Conservation (phyloP, 495 filamentous ascomycete species). For the Podospora didyma region DNA sequence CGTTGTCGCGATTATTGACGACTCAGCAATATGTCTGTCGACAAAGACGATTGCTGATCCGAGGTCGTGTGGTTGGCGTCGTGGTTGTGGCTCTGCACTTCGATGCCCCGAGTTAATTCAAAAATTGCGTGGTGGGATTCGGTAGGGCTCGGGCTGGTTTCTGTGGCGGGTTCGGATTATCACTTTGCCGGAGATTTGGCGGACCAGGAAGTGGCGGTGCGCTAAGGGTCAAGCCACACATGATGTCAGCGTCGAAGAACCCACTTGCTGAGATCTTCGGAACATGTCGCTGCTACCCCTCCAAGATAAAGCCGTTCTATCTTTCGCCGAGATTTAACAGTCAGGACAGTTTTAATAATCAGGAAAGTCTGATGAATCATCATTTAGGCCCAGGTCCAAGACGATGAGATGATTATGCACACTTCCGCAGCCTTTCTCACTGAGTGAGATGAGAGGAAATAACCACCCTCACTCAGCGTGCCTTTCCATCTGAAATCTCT, state of each 20-base stretch:
- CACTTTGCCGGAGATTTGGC: background rate
- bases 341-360: background rate
- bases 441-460: too few relatives aligned
- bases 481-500: too few relatives aligned
- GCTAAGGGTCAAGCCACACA: background rate
- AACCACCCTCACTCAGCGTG: too few relatives aligned
- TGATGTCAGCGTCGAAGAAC: background rate
- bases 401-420: too few relatives aligned
- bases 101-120: conserved; percentile 13
- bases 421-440: background rate
- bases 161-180: conserved; percentile 8
- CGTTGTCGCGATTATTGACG: conserved; percentile 24
- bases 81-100: conserved; percentile 31
- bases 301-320: too few relatives aligned
- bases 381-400: background rate
- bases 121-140: conserved; percentile 15
- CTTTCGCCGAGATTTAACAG: too few relatives aligned
- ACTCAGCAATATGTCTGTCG: conserved; percentile 32
- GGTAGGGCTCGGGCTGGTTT: conserved; percentile 11
- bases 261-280: too few relatives aligned
- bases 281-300: too few relatives aligned
- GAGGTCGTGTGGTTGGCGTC: conserved; percentile 34
- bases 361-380: background rate
- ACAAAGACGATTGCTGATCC: conserved; percentile 30
- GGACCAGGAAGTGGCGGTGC: too few relatives aligned